A percentile compares a stretch with the other conserved stretches of the same genome.
These are phyloP conservation scores for Lentinula raphanica DNA, from an alignment of 768 basidiomycete species.

Conservation along the genomic window DNA sequence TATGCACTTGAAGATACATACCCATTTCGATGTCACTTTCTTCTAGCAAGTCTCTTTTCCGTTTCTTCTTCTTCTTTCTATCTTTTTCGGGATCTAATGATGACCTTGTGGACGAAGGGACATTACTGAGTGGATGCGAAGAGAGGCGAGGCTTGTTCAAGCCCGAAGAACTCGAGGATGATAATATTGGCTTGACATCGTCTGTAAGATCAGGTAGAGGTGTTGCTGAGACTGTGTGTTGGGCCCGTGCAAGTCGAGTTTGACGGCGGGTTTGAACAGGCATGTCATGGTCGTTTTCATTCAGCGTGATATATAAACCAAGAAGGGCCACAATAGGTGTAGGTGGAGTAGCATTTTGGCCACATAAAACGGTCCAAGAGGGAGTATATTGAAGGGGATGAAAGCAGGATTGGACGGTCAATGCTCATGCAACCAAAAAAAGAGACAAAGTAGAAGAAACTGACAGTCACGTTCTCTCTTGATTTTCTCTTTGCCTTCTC, in stretches of 20 bases:
- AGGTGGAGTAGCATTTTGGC: background rate
- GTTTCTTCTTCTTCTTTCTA: constrained; percentile 83
- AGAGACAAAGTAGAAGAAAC: constrained; percentile 29
- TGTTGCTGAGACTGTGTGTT: constrained; percentile 22
- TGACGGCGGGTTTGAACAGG: constrained; percentile 9
- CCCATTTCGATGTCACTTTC: constrained; percentile 69
- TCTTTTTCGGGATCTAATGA: constrained; percentile 61
- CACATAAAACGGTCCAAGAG: background rate
- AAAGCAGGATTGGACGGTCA: constrained; percentile 15
- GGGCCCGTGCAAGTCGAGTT: background rate
- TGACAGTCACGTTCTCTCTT: constrained; percentile 74
- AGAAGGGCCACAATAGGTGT: background rate
- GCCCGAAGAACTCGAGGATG: background rate
- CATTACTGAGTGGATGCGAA: constrained; percentile 38
- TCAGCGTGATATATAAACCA: background rate
- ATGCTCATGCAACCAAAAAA: constrained; percentile 14
- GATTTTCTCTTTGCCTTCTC: constrained; percentile 55
- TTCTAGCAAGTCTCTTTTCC: constrained; percentile 62
- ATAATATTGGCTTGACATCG: constrained; percentile 32
- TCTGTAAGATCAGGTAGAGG: constrained; percentile 45
- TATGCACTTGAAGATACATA: constrained; percentile 19
- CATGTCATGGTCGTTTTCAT: background rate
- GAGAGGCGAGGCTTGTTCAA: constrained; percentile 43
- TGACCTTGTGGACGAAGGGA: constrained; percentile 45
- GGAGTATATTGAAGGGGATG: background rate